Percentiles rank a stretch among this genome's conserved stretches.
phyloP scores from a whole-genome alignment of 2,329 filamentous ascomycete genomes.

The Aspergillus sclerotialis region DNA sequence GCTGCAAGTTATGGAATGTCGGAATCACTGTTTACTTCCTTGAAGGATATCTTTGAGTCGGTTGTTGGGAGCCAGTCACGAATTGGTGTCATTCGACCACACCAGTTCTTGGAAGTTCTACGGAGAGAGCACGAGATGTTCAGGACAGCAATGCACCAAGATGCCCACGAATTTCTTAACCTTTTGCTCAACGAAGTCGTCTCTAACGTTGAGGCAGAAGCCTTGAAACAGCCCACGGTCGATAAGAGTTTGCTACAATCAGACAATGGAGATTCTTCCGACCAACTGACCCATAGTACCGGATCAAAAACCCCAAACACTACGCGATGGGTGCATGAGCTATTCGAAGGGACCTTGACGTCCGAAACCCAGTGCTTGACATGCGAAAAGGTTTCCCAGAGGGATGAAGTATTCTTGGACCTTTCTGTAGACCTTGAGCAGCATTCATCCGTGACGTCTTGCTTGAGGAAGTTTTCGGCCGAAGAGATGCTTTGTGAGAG shows the following conservation, averaged over 20 bases:
- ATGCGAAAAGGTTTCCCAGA: slow-evolving; percentile 89
- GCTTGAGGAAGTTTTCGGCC: slow-evolving; percentile 88
- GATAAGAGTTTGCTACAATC: slow-evolving; percentile 48
- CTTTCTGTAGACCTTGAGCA: slow-evolving; percentile 92
- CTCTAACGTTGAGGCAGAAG: slow-evolving; percentile 83
- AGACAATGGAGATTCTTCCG: slow-evolving; percentile 37
- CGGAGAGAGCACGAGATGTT: slow-evolving; percentile 97
- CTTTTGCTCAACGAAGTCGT: slow-evolving; percentile 94
- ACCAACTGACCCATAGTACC: slow-evolving; percentile 46
- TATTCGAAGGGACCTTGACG: slow-evolving; percentile 90
- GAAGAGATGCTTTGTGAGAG: slow-evolving; percentile 98
- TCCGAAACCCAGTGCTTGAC: slow-evolving; percentile 96
- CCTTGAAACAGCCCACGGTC: slow-evolving; percentile 33
- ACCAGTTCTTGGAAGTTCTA: slow-evolving; percentile 88
- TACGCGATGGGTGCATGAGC: slow-evolving; percentile 89
- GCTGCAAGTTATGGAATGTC: slow-evolving; percentile 79
- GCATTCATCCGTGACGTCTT: slow-evolving; percentile 93
- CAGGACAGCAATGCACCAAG: slow-evolving; percentile 92
- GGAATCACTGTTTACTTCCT: slow-evolving; percentile 85
- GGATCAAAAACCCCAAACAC: slow-evolving; percentile 55
- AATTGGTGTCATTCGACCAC: slow-evolving; percentile 84
- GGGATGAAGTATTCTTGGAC: slow-evolving; percentile 93
- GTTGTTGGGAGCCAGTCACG: slow-evolving; percentile 73
- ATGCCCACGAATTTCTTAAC: slow-evolving; percentile 95
- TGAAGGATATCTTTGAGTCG: slow-evolving; percentile 94